A percentile compares a stretch with the other conserved stretches of the same genome.
Conservation (phyloP, 164 flowering plant genomes). For the Cinnamomum chago region DNA sequence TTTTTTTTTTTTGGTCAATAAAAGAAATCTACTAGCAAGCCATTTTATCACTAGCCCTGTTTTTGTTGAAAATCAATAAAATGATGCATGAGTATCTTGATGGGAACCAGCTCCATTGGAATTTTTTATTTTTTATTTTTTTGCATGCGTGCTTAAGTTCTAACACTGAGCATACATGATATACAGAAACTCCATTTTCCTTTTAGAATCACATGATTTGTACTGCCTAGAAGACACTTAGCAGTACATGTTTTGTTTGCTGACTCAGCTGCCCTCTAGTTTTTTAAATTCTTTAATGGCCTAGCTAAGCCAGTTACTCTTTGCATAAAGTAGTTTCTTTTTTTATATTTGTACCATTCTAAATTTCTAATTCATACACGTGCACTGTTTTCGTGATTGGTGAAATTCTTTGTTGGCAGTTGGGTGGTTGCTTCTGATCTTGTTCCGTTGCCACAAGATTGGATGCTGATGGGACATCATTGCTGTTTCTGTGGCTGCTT, state of each 20-base stretch:
- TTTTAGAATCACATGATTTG: background rate
- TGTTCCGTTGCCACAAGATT: background rate
- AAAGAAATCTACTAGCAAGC: background rate
- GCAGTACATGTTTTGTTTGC: background rate
- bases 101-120: background rate
- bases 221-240: background rate
- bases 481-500: background rate
- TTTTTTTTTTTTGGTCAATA: background rate
- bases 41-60: background rate
- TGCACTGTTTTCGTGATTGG: background rate
- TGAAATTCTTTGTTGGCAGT: conserved; percentile 32
- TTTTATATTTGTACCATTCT: background rate
- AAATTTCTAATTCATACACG: background rate
- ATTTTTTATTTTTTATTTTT: background rate
- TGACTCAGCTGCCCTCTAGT: background rate
- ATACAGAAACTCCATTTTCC: background rate
- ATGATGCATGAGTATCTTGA: no score
- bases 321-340: background rate
- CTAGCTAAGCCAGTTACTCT: background rate
- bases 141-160: background rate
- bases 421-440: conserved; percentile 69
- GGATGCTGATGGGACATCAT: background rate
- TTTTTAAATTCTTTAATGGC: background rate
- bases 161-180: background rate
- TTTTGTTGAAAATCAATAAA: background rate